Evolutionary conservation across 805 yeast species (phyloP).

Genomic region (Cyberlindnera mycetangii): DNA sequence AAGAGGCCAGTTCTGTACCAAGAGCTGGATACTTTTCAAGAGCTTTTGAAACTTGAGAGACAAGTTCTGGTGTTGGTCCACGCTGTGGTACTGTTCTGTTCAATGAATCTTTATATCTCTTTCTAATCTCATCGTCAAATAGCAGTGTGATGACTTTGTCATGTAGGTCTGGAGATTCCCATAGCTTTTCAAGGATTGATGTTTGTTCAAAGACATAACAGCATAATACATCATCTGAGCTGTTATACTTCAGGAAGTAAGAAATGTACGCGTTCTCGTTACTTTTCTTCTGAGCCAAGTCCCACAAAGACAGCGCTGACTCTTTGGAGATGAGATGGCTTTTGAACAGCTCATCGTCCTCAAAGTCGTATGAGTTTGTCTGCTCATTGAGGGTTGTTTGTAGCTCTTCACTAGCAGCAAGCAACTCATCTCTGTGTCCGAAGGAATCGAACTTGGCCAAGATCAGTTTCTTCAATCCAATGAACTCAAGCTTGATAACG

Average conservation of each 20-base stretch:
- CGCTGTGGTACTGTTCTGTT: neutral
- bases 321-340: slow-evolving; percentile 33
- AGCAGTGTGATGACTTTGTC: slow-evolving; percentile 3
- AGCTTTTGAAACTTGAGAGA: slow-evolving; percentile 12
- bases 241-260: slow-evolving; percentile 21
- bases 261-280: slow-evolving; percentile 24
- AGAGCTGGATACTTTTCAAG: slow-evolving; percentile 17
- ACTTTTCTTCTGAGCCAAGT: slow-evolving; percentile 22
- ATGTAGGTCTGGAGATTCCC: slow-evolving; percentile 10
- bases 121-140: slow-evolving; percentile 5
- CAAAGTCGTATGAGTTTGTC: slow-evolving; percentile 27
- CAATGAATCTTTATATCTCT: slow-evolving; percentile 11
- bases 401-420: slow-evolving; percentile 21
- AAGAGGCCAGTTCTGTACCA: neutral
- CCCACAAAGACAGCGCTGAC: slow-evolving; percentile 34
- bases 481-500: slow-evolving; percentile 19
- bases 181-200: slow-evolving; percentile 8
- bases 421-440: slow-evolving; percentile 26
- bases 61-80: slow-evolving; percentile 8
- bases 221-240: slow-evolving; percentile 12
- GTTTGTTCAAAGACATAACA: slow-evolving; percentile 13
- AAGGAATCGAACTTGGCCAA: slow-evolving; percentile 32
- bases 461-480: slow-evolving; percentile 27
- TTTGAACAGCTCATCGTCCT: slow-evolving; percentile 29
- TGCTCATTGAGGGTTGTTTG: slow-evolving; percentile 23